Evolutionary conservation across 768 basidiomycete genomes (phyloP).

Genomic region (Russula lepida): DNA sequence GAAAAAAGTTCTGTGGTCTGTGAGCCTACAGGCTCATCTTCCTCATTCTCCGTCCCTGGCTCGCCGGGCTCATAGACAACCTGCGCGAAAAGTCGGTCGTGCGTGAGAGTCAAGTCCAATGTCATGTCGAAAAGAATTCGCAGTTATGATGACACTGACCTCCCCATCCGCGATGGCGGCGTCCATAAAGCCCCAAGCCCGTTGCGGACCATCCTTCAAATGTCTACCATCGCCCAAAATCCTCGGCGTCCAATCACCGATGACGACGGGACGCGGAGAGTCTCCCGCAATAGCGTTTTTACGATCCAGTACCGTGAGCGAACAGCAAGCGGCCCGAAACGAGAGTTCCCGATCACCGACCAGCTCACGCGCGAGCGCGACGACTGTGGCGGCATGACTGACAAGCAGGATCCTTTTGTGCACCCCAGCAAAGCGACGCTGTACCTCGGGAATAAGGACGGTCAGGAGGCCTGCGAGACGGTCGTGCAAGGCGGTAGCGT

Average conservation of each 20-base stretch:
- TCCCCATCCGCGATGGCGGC: slow-evolving; percentile 51
- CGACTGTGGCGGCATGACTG: slow-evolving; percentile 68
- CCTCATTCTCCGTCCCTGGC: slow-evolving; percentile 54
- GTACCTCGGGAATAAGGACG: slow-evolving; percentile 44
- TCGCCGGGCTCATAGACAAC: slow-evolving; percentile 64
- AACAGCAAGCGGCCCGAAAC: slow-evolving; percentile 62
- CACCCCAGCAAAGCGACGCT: slow-evolving; percentile 35
- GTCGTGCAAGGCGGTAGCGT: slow-evolving; percentile 50
- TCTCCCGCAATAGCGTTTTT: slow-evolving; percentile 20
- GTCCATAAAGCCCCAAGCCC: slow-evolving; percentile 82
- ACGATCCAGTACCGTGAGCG: slow-evolving; percentile 49
- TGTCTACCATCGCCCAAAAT: slow-evolving; percentile 50
- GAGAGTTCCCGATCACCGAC: slow-evolving; percentile 36
- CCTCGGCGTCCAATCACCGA: slow-evolving; percentile 41
- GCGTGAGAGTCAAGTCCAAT: not conserved
- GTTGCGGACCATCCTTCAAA: slow-evolving; percentile 46
- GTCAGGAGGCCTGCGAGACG: slow-evolving; percentile 46
- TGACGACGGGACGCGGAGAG: slow-evolving; percentile 15
- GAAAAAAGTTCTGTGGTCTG: slow-evolving; percentile 29
- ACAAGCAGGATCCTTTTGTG: slow-evolving; percentile 53
- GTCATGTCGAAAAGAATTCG: not conserved
- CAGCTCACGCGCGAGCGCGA: slow-evolving; percentile 55
- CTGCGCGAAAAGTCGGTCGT: slow-evolving; percentile 29
- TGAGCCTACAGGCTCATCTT: slow-evolving; percentile 48
- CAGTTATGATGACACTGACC: slow-evolving; percentile 31